Evolutionary conservation across 441 rosid genomes (phyloP), one percentile per base, ranked within the genome.

Genomic region (Erysimum cheiri): DNA sequence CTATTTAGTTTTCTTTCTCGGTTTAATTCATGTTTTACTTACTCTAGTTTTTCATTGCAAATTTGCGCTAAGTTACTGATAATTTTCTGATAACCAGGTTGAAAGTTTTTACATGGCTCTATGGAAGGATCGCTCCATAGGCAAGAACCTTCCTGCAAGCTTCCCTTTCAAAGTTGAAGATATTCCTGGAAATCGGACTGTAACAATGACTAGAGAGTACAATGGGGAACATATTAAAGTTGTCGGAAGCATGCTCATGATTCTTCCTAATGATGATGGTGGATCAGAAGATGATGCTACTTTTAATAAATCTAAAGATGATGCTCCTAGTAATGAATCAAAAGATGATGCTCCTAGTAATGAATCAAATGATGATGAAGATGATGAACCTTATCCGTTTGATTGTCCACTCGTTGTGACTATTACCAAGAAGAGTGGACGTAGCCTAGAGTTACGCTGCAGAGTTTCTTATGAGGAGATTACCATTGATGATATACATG

Each of bases 81-180:
- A 8, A 8, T 46, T 46, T 46, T 5, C 0, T 46, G 50, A 15
- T 10, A 46, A 3, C 26, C 50, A 46, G 50, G 1, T 14, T 4
- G 26, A 19, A 15, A n/a, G 4, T 43, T 14, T 43, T 3, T 2
- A 4, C 28, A 43, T n/a, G 47, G 8, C 2, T 43, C 0, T n/a
- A 8, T 43, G 47, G 47, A 43, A 6, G 1, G 9, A 43, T 43
- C 19, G 47, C 47, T 43, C 19, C 14, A 6, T 5, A 43, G 47
- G 19, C 12, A 37, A 1, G 48, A 44, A 2, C 2, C 48, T 5
- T 44, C 24, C 10, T 44, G 49, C 10, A 36, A 83, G 81, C 31
- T 87, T 93, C 58, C 96, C 92, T 39, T 89, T 91, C 68, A 68
- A 85, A 70, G 78, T 93, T 33, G 89, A 85, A 67, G 97, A 93